Base-by-base conservation (phyloP, 2,329 filamentous ascomycete genomes). In the Zymoseptoria crescenta region DNA sequence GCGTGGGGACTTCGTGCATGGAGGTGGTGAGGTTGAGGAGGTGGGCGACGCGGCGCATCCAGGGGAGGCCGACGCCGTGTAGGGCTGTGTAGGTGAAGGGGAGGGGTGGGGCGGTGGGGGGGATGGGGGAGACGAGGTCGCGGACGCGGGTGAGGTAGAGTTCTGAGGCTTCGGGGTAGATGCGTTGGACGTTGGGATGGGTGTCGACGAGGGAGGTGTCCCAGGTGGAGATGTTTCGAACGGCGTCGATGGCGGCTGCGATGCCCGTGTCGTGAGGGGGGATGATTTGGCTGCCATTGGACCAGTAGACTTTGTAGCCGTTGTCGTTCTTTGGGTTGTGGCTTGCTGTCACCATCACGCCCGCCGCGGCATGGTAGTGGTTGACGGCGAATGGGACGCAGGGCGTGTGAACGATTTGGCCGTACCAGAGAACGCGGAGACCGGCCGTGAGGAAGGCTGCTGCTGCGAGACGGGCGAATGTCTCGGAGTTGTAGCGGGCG, bases 271-370 rank as follows among this genome's bases (percentile, higher is more conserved):
- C 84, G 62, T 83, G 80, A 3, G 84, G 84, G 8, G 83, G 79
- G 56, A 86, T 85, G 63, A 87, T 87, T 68, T 87, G 84, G 66
- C 82, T 84, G 2, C 83, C 84, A 67, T 86, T 86, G 16, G 75
- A 76, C 75, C 82, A 85, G 73, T 87, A 87, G 8, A 87, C 84
- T 73, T 87, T 87, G 73, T 87, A 87, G 20, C 84, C 84, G 67
- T 87, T 87, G 68, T 87, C 83, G 64, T 80, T 75, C 52, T 82
- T 80, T 13, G 84, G 83, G 64, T 87, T 87, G 70, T 86, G 83
- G 66, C 82, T 85, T 30, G 84, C 84, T 13, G 84, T 87, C 45
- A 87, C 79, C 83, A 87, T 87, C 29, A 87, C 75, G 20, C 84
- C 84, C 50, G 82, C 84, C 3, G 76, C 79, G 30, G 83, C 82